Conservation (phyloP, 352 stramenopile genomes). For the Albugo candida region DNA sequence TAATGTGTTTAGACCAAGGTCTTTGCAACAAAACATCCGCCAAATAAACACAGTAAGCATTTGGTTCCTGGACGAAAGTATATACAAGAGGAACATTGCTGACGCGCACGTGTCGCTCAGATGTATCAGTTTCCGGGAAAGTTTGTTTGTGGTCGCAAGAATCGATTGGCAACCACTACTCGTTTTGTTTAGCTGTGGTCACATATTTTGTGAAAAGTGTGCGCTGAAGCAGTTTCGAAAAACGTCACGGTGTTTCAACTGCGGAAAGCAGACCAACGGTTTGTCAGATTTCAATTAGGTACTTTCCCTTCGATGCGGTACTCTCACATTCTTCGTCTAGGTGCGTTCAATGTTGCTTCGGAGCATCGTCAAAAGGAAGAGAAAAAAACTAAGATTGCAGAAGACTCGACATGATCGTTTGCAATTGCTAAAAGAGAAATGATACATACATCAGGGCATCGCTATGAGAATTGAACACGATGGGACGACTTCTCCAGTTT, state of each 20-base stretch:
- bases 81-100: too few relatives aligned
- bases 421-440: too few relatives aligned
- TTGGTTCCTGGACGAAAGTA: too few relatives aligned
- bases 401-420: too few relatives aligned
- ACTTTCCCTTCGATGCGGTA: not conserved
- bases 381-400: not conserved
- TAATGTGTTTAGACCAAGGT: constrained; percentile 92
- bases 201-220: constrained; percentile 94
- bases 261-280: constrained; percentile 87
- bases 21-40: constrained; percentile 95
- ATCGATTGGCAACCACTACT: constrained; percentile 98
- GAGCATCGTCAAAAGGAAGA: constrained; percentile 33
- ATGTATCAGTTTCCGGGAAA: too few relatives aligned
- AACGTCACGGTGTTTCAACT: constrained; percentile 82
- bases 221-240: constrained; percentile 77
- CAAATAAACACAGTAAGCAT: too few relatives aligned
- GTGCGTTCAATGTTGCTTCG: constrained; percentile 78
- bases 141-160: too few relatives aligned
- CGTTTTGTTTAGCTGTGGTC: constrained; percentile 92
- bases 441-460: too few relatives aligned
- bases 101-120: too few relatives aligned
- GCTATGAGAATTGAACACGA: too few relatives aligned
- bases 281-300: not conserved
- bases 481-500: too few relatives aligned
- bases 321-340: constrained; percentile 5